phyloP scores from a whole-genome alignment of 2,329 filamentous ascomycete genomes.

The Dothistroma septosporum region DNA sequence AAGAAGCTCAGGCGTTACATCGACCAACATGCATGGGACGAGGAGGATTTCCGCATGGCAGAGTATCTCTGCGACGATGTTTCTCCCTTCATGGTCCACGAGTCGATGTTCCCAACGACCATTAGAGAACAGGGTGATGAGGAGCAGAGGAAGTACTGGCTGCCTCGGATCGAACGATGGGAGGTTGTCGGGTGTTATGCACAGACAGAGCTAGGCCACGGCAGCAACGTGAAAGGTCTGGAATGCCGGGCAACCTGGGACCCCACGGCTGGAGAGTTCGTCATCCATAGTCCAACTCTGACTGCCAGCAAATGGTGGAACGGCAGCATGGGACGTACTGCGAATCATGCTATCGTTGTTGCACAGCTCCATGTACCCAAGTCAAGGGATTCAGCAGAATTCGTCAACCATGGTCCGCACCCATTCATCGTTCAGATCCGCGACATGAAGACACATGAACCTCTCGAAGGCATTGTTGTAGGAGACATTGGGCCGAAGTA shows the following conservation, averaged over 20 bases:
- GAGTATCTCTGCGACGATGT: slow-evolving; percentile 53
- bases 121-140: slow-evolving; percentile 49
- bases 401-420: slow-evolving; percentile 49
- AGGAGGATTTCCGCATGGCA: slow-evolving; percentile 50
- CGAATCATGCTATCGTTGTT: slow-evolving; percentile 54
- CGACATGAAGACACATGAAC: slow-evolving; percentile 46
- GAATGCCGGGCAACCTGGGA: slow-evolving; percentile 50
- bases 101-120: slow-evolving; percentile 51
- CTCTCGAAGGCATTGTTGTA: slow-evolving; percentile 47
- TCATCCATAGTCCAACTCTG: slow-evolving; percentile 50
- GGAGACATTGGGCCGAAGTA: slow-evolving; percentile 56
- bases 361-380: slow-evolving; percentile 49
- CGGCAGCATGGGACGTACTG: slow-evolving; percentile 50
- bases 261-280: slow-evolving; percentile 43
- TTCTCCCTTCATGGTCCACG: slow-evolving; percentile 50
- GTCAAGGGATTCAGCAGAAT: slow-evolving; percentile 28
- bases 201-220: slow-evolving; percentile 52
- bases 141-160: slow-evolving; percentile 47
- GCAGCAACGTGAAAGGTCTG: slow-evolving; percentile 50
- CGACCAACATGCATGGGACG: slow-evolving; percentile 46
- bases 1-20: slow-evolving; percentile 48
- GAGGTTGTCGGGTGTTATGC: slow-evolving; percentile 52
- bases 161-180: slow-evolving; percentile 48
- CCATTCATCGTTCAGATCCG: slow-evolving; percentile 52
- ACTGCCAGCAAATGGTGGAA: slow-evolving; percentile 56